Conservation (phyloP, 352 stramenopile species). For the Pilasporangium apinafurcum region DNA sequence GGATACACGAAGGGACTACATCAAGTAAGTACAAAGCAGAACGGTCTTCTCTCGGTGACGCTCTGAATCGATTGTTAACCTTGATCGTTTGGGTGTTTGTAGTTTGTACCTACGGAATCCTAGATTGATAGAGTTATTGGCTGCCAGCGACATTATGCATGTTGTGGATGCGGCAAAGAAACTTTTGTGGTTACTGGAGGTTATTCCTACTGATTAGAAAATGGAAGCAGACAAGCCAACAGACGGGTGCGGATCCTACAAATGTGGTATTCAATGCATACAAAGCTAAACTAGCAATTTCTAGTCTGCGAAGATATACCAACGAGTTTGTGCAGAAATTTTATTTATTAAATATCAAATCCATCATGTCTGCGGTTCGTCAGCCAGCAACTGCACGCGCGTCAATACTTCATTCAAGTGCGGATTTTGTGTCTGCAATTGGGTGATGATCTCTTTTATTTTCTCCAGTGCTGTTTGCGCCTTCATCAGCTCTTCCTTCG, state of each 20-base stretch:
- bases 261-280: no score
- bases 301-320: no score
- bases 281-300: no score
- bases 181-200: conserved; percentile 25
- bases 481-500: conserved; percentile 44
- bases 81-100: background rate
- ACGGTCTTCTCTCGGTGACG: background rate
- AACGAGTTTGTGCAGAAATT: no score
- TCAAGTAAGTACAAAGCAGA: conserved; percentile 51
- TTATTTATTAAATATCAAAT: background rate
- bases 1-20: conserved; percentile 26
- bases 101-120: conserved; percentile 45
- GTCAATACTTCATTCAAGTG: conserved; percentile 82
- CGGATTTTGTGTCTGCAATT: conserved; percentile 58
- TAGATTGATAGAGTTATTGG: conserved; percentile 17
- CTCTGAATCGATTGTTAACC: background rate
- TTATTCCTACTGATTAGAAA: no score
- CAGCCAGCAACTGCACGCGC: conserved; percentile 70
- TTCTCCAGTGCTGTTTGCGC: conserved; percentile 30
- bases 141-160: conserved; percentile 12
- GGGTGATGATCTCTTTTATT: conserved; percentile 52
- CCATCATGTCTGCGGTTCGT: conserved; percentile 37
- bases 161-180: conserved; percentile 18
- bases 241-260: no score
- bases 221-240: no score